Percentiles rank a stretch among this genome's conserved stretches.
phyloP scores from a whole-genome alignment of 345 rosid species.

The Bruguiera gymnorhiza region DNA sequence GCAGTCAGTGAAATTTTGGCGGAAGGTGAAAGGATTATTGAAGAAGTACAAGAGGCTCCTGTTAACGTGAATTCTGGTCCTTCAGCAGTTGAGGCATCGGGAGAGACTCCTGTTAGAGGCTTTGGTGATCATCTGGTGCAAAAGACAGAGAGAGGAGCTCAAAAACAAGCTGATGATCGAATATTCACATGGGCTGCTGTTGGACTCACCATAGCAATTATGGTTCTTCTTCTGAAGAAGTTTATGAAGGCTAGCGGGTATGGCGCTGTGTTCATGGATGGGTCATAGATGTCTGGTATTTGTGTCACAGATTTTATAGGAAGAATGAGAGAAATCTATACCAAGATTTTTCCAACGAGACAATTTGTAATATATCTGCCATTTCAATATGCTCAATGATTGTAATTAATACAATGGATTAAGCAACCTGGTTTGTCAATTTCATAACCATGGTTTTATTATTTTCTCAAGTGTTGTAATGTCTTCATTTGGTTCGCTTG shows the following conservation, averaged over 20 bases:
- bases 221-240: constrained; percentile 86
- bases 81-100: constrained; percentile 22
- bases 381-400: constrained; percentile 4
- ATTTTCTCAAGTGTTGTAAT: background rate
- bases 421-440: constrained; percentile 1
- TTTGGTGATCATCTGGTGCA: constrained; percentile 29
- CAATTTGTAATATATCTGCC: constrained; percentile 6
- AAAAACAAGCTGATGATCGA: constrained; percentile 73
- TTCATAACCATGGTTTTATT: constrained; percentile 4
- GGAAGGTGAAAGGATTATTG: constrained; percentile 40
- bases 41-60: constrained; percentile 38
- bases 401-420: constrained; percentile 24
- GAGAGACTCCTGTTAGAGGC: constrained; percentile 33
- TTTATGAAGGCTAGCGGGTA: constrained; percentile 73
- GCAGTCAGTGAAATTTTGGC: constrained; percentile 17
- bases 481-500: background rate
- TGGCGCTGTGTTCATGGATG: constrained; percentile 76
- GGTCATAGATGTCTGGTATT: constrained; percentile 35
- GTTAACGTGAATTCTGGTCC: constrained; percentile 29
- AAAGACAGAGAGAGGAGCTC: constrained; percentile 38
- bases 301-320: too few relatives aligned
- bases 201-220: constrained; percentile 79
- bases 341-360: constrained; percentile 5
- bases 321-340: background rate
- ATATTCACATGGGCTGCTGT: constrained; percentile 80